Conservation (phyloP, 1,139 yeast species). For the Protomyces macrosporus region DNA sequence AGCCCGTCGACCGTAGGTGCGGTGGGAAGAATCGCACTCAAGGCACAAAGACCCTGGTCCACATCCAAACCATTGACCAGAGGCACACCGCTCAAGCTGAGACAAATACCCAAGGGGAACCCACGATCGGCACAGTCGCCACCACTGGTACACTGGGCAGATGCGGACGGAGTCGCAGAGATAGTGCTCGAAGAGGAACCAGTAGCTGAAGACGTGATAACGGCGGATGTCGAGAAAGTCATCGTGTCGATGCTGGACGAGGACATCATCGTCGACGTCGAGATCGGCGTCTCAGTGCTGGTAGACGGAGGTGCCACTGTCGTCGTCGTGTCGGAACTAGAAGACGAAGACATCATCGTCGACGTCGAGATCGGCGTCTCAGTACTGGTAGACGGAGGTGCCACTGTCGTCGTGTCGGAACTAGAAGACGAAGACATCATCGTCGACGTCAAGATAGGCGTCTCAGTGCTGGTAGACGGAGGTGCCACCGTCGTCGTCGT, state of each 20-base stretch:
- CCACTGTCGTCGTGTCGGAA: background rate
- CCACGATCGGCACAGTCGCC: background rate
- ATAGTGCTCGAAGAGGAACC: background rate
- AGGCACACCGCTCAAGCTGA: background rate
- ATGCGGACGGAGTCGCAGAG: background rate
- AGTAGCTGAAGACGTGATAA: background rate
- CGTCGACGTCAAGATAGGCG: background rate
- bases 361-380: background rate
- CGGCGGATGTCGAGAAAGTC: background rate
- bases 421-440: background rate
- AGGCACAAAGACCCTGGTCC: background rate
- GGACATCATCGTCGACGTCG: background rate
- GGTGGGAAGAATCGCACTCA: background rate
- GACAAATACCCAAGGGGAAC: background rate
- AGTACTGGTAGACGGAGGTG: background rate
- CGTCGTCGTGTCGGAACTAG: background rate
- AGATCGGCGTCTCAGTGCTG: background rate
- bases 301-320: background rate
- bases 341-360: background rate
- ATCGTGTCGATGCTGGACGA: background rate
- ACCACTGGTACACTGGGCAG: background rate
- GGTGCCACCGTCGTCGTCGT: background rate
- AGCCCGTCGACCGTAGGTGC: background rate
- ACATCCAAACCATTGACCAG: background rate
- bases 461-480: background rate